A percentile compares a stretch with the other conserved stretches of the same genome.
Conservation (phyloP, 2,329 filamentous ascomycete species). For the Sarocladium strictum region DNA sequence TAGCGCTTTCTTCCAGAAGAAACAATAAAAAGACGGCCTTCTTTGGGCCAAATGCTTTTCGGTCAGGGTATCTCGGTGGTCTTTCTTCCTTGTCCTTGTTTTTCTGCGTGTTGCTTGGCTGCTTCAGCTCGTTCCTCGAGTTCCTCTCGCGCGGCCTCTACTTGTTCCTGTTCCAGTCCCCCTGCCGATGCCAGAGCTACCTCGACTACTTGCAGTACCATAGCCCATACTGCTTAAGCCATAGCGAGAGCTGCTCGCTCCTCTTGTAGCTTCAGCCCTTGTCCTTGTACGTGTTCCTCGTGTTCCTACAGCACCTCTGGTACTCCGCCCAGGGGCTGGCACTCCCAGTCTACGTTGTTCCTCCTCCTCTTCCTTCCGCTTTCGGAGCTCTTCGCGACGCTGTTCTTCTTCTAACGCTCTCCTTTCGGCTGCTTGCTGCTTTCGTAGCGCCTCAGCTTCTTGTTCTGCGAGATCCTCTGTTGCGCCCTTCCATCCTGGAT, state of each 20-base stretch:
- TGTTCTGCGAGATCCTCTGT: constrained; percentile 80
- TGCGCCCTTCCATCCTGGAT: constrained; percentile 84
- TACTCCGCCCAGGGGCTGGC: constrained; percentile 22
- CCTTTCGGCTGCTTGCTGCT: constrained; percentile 72
- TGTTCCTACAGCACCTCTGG: constrained; percentile 19
- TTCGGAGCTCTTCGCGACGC: constrained; percentile 63
- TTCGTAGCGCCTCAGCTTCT: constrained; percentile 70
- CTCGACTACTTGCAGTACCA: constrained; percentile 21
- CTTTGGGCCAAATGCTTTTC: background rate
- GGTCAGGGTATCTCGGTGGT: constrained; percentile 15
- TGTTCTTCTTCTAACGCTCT: constrained; percentile 73
- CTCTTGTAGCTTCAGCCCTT: constrained; percentile 21
- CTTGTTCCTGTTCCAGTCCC: constrained; percentile 25
- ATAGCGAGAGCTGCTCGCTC: constrained; percentile 15
- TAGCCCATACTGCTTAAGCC: constrained; percentile 17
- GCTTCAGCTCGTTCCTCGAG: constrained; percentile 15
- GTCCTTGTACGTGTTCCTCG: constrained; percentile 25
- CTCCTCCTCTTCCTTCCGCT: constrained; percentile 58
- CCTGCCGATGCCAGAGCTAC: constrained; percentile 28
- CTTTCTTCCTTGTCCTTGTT: too few relatives aligned
- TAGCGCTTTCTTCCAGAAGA: constrained; percentile 87
- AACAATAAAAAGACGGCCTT: constrained; percentile 18
- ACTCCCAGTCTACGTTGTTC: constrained; percentile 24
- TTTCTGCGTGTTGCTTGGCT: background rate
- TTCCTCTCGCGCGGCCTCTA: constrained; percentile 27